A percentile compares a stretch with the other conserved stretches of the same genome.
phyloP scores from a whole-genome alignment of 1,284 basidiomycete genomes.

The Bjerkandera adusta region DNA sequence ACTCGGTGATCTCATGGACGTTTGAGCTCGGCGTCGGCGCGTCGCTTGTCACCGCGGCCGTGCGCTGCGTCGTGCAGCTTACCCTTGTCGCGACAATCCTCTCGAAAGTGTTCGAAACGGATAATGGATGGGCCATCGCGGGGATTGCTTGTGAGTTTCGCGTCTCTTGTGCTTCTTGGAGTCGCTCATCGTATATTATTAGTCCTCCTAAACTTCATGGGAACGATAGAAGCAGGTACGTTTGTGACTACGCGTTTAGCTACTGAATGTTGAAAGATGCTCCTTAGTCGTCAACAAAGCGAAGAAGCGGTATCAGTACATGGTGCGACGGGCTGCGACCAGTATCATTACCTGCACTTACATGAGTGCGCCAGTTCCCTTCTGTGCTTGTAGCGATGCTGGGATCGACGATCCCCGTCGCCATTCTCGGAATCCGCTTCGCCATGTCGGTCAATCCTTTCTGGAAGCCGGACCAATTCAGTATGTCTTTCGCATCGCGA shows the following conservation, averaged over 20 bases:
- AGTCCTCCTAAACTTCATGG: conserved; percentile 73
- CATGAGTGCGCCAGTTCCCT: conserved; percentile 61
- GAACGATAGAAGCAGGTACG: conserved; percentile 65
- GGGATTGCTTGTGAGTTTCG: conserved; percentile 65
- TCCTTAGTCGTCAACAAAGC: conserved; percentile 65
- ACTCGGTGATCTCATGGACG: conserved; percentile 57
- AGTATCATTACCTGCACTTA: too few relatives aligned
- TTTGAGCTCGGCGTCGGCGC: conserved; percentile 70
- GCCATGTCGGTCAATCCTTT: conserved; percentile 78
- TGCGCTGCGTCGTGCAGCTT: conserved; percentile 77
- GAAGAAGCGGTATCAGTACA: conserved; percentile 67
- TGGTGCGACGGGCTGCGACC: conserved; percentile 65
- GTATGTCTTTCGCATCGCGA: conserved; percentile 37
- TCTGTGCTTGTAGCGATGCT: conserved; percentile 69
- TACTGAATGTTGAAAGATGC: conserved; percentile 25
- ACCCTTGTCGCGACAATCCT: conserved; percentile 69
- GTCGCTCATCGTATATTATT: too few relatives aligned
- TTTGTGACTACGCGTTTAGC: too few relatives aligned
- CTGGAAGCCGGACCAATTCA: conserved; percentile 80
- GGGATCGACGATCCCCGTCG: conserved; percentile 76
- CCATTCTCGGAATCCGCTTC: conserved; percentile 72
- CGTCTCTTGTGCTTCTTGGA: too few relatives aligned
- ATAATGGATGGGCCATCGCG: conserved; percentile 72
- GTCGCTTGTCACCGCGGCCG: conserved; percentile 65
- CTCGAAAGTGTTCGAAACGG: conserved; percentile 71